Base-by-base conservation (phyloP, 208 protist genomes). In the Herpetomonas muscarum region DNA sequence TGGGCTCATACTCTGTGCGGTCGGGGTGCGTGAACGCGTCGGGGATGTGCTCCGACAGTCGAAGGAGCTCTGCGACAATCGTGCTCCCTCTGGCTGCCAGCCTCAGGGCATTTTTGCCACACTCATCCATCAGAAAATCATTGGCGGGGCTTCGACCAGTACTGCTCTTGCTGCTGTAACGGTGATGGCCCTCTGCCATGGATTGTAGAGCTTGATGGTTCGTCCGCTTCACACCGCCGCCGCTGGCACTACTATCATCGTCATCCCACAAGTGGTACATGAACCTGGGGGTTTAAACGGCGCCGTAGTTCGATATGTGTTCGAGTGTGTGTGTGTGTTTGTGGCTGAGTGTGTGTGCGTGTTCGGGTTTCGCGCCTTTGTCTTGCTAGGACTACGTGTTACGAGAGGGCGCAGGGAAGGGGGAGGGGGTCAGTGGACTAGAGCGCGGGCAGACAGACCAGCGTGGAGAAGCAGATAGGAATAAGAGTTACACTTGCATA, bases 21-120 rank as follows among this genome's bases (percentile, higher is more conserved):
- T 61, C 34, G 1, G 82, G 76, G 19, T 61, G 22, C 12, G 62
- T 64, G 62, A 97, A 98, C 19, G 91, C 86, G 3, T 50, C n/a
- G 2, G 97, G 97, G 15, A 99, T 94, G 65, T 97, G 66, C 44
- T 93, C 79, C 12, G 79, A 62, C 1, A 99, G 75, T 25, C 94
- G 83, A 26, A 97, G 68, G 36, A 99, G 65, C 49, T 98, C 96
- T 15, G 94, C 93, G 47, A 98, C 90, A 28, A 98, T 97, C 6
- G 88, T 74, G 63, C 79, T 96, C n/a, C 94, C 96, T 48, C 93
- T 62, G 10, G 87, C 78, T 0, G 93, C 94, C 0, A 98, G 59
- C 31, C 89, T 74, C 32, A 98, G 62, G 1, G 96, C 59, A 54
- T 90, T 94, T 70, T 97, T 94, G 19, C 97, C 97, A 55, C 91